These are phyloP conservation scores for Bretziella fagacearum DNA, from an alignment of 2,329 filamentous ascomycete species.

Conservation along the genomic window DNA sequence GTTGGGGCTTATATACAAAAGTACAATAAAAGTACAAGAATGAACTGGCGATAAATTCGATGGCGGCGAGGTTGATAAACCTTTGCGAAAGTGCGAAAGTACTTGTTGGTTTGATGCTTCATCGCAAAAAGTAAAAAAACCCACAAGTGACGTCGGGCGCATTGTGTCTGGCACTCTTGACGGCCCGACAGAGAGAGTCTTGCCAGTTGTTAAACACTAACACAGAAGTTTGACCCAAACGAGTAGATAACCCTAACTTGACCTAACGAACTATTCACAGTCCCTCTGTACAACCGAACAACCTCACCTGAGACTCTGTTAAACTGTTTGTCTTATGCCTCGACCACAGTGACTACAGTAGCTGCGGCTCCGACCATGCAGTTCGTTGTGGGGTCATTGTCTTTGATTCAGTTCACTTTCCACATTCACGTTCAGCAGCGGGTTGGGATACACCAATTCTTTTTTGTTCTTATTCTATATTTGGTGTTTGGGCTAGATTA, in stretches of 20 bases:
- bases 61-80: too few relatives aligned
- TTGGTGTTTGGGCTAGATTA: not conserved
- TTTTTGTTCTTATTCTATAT: not conserved
- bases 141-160: conserved; percentile 3
- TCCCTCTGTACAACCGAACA: not conserved
- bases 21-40: not conserved
- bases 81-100: not conserved
- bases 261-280: not conserved
- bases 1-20: not conserved
- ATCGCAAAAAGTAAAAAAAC: not conserved
- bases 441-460: not conserved
- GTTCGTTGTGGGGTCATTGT: not conserved
- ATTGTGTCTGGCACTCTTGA: not conserved
- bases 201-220: not conserved
- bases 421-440: not conserved
- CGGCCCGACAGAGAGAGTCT: not conserved
- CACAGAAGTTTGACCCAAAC: not conserved
- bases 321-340: not conserved
- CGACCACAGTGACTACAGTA: not conserved
- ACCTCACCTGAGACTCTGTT: not conserved
- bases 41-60: too few relatives aligned
- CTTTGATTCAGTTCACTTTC: not conserved
- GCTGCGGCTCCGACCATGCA: not conserved
- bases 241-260: not conserved
- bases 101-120: not conserved